A percentile compares a stretch with the other conserved stretches of the same genome.
Conservation (phyloP, 768 basidiomycete genomes). For the Dacryopinax spathularia region DNA sequence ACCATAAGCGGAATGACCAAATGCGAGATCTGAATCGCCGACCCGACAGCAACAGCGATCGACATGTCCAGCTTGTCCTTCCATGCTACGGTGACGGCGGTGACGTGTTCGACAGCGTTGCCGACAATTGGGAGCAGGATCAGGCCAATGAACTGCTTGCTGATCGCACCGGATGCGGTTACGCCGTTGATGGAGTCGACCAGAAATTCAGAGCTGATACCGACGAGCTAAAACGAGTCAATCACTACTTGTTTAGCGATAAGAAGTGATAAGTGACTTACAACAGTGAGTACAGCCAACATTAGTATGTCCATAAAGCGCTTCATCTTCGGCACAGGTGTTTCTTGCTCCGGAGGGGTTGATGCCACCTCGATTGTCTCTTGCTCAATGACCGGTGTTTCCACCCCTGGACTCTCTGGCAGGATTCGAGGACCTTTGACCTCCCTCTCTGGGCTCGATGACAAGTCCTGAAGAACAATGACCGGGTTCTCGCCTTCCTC, state of each 20-base stretch:
- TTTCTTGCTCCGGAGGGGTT: constrained; percentile 27
- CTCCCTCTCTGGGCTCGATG: no score
- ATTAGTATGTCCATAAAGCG: constrained; percentile 41
- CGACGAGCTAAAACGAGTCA: constrained; percentile 29
- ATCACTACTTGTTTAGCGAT: no score
- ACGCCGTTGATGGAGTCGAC: constrained; percentile 73
- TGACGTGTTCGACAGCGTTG: constrained; percentile 86
- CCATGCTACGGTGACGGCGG: constrained; percentile 58
- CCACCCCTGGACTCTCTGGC: no score
- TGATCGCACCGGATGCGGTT: constrained; percentile 40
- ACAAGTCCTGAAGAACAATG: no score
- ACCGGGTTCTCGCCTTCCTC: no score
- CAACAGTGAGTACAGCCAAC: constrained; percentile 46
- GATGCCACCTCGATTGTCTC: no score
- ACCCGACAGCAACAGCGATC: constrained; percentile 23
- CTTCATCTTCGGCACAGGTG: constrained; percentile 45
- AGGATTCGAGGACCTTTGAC: no score
- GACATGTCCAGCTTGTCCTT: constrained; percentile 76
- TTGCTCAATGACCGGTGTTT: no score
- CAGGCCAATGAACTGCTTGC: constrained; percentile 70
- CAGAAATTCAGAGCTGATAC: constrained; percentile 49
- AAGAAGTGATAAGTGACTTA: constrained; percentile 24
- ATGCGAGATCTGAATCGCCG: constrained; percentile 37
- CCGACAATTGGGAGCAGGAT: constrained; percentile 88
- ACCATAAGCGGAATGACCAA: constrained; percentile 76